These are phyloP conservation scores for Ceratobasidium sp. DNA, from an alignment of 1,284 basidiomycete species.

Conservation along the genomic window DNA sequence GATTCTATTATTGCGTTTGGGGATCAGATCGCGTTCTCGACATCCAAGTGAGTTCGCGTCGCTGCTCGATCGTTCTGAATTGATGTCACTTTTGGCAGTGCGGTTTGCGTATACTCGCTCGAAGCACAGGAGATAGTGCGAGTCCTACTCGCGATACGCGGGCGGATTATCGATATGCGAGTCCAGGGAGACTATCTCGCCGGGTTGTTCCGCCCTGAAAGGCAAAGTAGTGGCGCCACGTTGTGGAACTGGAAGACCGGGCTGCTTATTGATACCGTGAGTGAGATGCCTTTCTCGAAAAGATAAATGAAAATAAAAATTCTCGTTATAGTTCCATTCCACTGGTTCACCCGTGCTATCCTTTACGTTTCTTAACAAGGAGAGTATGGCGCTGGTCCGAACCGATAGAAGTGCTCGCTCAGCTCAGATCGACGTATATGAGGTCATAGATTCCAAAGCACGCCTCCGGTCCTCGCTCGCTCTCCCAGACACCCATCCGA, in stretches of 20 bases:
- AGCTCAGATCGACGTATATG: not conserved
- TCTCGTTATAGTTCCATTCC: not conserved
- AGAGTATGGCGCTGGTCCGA: conserved; percentile 3
- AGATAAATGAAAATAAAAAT: too few relatives aligned
- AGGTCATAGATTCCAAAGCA: not conserved
- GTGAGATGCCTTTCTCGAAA: too few relatives aligned
- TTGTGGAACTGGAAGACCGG: conserved; percentile 28
- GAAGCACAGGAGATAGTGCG: not conserved
- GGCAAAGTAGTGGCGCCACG: not conserved
- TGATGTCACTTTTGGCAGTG: not conserved
- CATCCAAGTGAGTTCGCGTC: not conserved
- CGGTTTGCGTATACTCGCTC: conserved; percentile 5
- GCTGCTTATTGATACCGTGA: conserved; percentile 10
- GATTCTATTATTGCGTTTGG: not conserved
- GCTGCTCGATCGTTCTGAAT: not conserved
- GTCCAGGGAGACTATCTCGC: not conserved
- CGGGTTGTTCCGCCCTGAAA: conserved; percentile 1
- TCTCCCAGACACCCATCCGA: conserved; percentile 24
- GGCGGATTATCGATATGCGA: not conserved
- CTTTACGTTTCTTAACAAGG: not conserved
- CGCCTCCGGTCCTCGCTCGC: not conserved
- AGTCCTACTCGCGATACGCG: not conserved
- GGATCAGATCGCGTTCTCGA: not conserved
- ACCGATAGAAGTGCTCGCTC: conserved; percentile 8
- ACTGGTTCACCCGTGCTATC: not conserved